Percentiles rank a stretch among this genome's conserved stretches.
Conservation (phyloP, 2,329 filamentous ascomycete genomes). For the Colletotrichum tanaceti region DNA sequence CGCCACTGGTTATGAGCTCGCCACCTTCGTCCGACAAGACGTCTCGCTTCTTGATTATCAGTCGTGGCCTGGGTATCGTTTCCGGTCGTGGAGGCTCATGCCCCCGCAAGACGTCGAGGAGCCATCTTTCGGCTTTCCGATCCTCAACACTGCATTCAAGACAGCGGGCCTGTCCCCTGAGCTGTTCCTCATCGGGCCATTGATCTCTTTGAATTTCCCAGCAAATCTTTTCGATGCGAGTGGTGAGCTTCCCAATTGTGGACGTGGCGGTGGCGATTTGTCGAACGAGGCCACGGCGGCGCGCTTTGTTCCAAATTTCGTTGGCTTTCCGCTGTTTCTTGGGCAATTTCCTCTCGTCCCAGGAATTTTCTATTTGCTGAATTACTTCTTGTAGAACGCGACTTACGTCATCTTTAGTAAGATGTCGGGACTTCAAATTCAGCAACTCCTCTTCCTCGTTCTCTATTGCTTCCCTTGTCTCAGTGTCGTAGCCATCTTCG, state of each 20-base stretch:
- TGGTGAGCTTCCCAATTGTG: constrained; percentile 56
- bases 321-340: constrained; percentile 68
- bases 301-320: constrained; percentile 70
- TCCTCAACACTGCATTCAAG: constrained; percentile 75
- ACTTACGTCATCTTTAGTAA: constrained; percentile 61
- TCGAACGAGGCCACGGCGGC: constrained; percentile 51
- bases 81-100: constrained; percentile 55
- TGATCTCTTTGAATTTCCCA: constrained; percentile 62
- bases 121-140: constrained; percentile 65
- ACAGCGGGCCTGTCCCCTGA: constrained; percentile 66
- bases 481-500: constrained; percentile 65
- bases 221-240: constrained; percentile 67
- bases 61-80: constrained; percentile 45
- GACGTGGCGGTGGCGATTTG: constrained; percentile 59
- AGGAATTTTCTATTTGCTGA: constrained; percentile 61
- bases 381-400: constrained; percentile 66
- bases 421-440: constrained; percentile 44
- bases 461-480: constrained; percentile 72
- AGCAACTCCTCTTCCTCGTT: constrained; percentile 59
- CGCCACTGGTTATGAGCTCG: constrained; percentile 63
- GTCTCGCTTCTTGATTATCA: constrained; percentile 42
- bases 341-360: constrained; percentile 69
- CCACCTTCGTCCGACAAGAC: constrained; percentile 53
- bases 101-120: constrained; percentile 58
- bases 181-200: constrained; percentile 64